Percentiles rank a stretch among this genome's conserved stretches.
Conservation (phyloP, 768 basidiomycete genomes). For the Strobilomyces dryophilus region DNA sequence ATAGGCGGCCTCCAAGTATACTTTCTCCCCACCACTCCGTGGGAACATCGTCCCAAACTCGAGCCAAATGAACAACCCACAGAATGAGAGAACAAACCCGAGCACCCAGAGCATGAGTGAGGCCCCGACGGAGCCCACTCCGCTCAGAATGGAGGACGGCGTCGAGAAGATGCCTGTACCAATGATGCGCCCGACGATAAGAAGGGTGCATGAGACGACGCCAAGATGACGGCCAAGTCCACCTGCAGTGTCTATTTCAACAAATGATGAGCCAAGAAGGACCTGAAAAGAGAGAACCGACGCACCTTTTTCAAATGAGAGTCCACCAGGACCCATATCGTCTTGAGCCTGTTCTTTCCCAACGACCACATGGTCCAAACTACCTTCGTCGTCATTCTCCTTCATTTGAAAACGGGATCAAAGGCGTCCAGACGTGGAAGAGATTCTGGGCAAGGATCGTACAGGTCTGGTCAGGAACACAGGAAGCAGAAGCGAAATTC, state of each 20-base stretch:
- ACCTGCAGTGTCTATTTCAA: slow-evolving; percentile 42
- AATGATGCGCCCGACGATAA: slow-evolving; percentile 56
- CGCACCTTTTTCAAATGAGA: slow-evolving; percentile 49
- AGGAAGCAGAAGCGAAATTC: background rate
- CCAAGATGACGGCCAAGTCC: slow-evolving; percentile 58
- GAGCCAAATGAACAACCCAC: slow-evolving; percentile 59
- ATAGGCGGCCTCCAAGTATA: slow-evolving; percentile 56
- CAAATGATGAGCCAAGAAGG: background rate
- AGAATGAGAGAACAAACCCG: slow-evolving; percentile 54
- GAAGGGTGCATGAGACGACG: slow-evolving; percentile 52
- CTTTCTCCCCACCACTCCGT: slow-evolving; percentile 59
- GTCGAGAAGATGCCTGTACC: slow-evolving; percentile 67
- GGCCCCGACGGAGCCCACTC: slow-evolving; percentile 55
- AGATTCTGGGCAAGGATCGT: slow-evolving; percentile 15
- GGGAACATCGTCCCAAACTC: slow-evolving; percentile 64
- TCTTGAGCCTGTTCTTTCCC: slow-evolving; percentile 14
- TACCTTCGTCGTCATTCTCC: background rate
- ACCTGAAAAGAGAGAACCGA: background rate
- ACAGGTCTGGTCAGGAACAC: background rate
- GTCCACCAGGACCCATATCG: slow-evolving; percentile 35
- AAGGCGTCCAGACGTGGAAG: slow-evolving; percentile 9
- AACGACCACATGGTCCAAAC: background rate
- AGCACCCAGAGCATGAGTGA: slow-evolving; percentile 63
- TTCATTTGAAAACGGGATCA: slow-evolving; percentile 5
- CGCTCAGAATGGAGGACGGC: slow-evolving; percentile 52